Percentiles rank a stretch among this genome's conserved stretches.
phyloP scores from a whole-genome alignment of 208 protist species.

The Leishmania turanica region DNA sequence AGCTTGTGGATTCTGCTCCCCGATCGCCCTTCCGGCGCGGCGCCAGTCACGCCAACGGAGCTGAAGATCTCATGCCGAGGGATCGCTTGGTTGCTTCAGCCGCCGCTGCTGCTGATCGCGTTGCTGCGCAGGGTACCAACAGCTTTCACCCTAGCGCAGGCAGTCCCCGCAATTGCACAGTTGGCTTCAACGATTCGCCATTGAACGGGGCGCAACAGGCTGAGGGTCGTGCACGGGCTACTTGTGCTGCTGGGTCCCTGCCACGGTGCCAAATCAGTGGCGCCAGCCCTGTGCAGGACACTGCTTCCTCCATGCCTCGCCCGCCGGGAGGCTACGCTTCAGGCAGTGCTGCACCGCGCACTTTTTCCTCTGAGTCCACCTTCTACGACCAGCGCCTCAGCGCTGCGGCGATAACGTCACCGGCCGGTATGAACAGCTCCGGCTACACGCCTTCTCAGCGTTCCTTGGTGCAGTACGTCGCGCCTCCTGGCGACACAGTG shows the following conservation, averaged over 20 bases:
- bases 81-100: neutral
- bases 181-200: conserved; percentile 2
- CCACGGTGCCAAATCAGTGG: conserved; percentile 6
- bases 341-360: conserved; percentile 6
- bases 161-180: neutral
- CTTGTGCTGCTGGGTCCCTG: conserved; percentile 1
- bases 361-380: neutral
- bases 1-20: conserved; percentile 12
- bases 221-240: neutral
- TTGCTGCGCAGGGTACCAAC: neutral
- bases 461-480: conserved; percentile 34
- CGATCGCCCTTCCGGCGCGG: conserved; percentile 12
- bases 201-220: neutral
- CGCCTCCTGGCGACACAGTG: conserved; percentile 1
- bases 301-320: neutral
- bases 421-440: conserved; percentile 35
- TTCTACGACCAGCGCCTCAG: conserved; percentile 14
- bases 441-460: conserved; percentile 32
- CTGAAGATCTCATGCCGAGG: neutral
- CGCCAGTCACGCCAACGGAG: neutral
- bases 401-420: neutral
- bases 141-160: neutral
- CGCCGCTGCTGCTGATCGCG: neutral
- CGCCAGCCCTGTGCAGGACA: conserved; percentile 10
- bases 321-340: neutral